These are phyloP conservation scores for Sclerotinia borealis DNA, from an alignment of 2,329 filamentous ascomycete species.

Conservation along the genomic window DNA sequence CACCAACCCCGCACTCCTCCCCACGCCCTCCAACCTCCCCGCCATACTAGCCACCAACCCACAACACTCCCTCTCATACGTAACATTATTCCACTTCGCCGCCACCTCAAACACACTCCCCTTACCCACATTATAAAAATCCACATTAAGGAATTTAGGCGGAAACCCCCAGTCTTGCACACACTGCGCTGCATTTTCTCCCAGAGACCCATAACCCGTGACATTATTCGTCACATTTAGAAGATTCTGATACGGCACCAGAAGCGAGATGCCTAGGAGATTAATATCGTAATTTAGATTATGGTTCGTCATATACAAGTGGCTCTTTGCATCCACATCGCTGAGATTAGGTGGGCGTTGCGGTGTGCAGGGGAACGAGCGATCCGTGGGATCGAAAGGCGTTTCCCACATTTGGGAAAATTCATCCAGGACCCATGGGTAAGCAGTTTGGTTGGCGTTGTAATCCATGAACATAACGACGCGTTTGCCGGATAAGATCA, in stretches of 20 bases:
- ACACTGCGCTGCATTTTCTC: conserved; percentile 58
- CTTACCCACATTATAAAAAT: conserved; percentile 66
- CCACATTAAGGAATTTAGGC: conserved; percentile 75
- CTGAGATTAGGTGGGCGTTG: conserved; percentile 68
- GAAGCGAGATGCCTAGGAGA: conserved; percentile 54
- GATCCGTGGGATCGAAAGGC: conserved; percentile 56
- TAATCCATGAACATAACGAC: conserved; percentile 83
- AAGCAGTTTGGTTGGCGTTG: conserved; percentile 64
- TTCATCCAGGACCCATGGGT: conserved; percentile 82
- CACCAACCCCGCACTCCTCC: not conserved
- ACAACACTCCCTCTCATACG: conserved; percentile 56
- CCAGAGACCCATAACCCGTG: conserved; percentile 60
- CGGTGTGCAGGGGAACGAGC: conserved; percentile 67
- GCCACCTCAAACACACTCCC: conserved; percentile 76
- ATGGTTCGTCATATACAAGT: conserved; percentile 82
- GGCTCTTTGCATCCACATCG: conserved; percentile 46
- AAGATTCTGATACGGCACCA: conserved; percentile 65
- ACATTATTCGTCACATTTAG: conserved; percentile 68
- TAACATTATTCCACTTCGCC: conserved; percentile 65
- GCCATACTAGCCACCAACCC: conserved; percentile 32
- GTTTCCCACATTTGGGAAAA: conserved; percentile 90
- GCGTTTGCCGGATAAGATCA: conserved; percentile 66
- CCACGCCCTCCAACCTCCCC: not conserved
- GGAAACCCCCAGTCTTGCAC: conserved; percentile 54
- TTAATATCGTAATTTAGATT: conserved; percentile 78